These are phyloP conservation scores for Striga asiatica DNA, from an alignment of 257 asterid species.

Conservation along the genomic window DNA sequence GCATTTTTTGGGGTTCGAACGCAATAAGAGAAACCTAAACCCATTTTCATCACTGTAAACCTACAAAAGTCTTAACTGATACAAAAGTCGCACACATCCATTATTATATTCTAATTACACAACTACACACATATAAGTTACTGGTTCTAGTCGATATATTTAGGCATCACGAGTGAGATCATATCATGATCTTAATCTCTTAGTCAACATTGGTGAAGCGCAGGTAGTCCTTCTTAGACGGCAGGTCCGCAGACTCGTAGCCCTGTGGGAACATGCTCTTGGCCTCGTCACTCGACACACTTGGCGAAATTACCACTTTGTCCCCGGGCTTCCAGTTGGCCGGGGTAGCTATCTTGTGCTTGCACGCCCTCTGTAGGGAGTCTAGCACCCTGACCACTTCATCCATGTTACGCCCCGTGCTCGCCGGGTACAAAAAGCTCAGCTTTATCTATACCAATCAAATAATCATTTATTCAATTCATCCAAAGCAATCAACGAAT, in stretches of 20 bases:
- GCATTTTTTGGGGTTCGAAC: too few relatives aligned
- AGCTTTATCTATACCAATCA: conserved; percentile 47
- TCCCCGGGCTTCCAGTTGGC: conserved; percentile 82
- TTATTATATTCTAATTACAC: too few relatives aligned
- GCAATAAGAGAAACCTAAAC: too few relatives aligned
- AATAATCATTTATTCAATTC: too few relatives aligned
- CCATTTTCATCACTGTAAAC: too few relatives aligned
- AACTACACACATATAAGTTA: too few relatives aligned
- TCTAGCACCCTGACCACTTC: conserved; percentile 76
- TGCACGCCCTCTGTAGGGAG: conserved; percentile 40
- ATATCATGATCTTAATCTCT: too few relatives aligned
- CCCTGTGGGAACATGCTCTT: conserved; percentile 61
- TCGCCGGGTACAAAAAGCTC: conserved; percentile 77
- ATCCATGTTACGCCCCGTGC: conserved; percentile 83
- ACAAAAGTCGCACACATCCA: too few relatives aligned
- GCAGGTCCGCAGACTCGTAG: conserved; percentile 36
- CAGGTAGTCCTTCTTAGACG: conserved; percentile 57
- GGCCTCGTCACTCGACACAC: conserved; percentile 46
- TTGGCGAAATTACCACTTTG: conserved; percentile 44
- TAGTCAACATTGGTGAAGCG: conserved; percentile 42
- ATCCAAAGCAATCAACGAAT: too few relatives aligned
- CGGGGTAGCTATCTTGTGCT: conserved; percentile 67
- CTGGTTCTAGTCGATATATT: too few relatives aligned
- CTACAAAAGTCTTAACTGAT: too few relatives aligned
- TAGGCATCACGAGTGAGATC: too few relatives aligned